These are phyloP conservation scores for Sphaerosporella brunnea DNA, from an alignment of 495 filamentous ascomycete genomes.

Conservation along the genomic window DNA sequence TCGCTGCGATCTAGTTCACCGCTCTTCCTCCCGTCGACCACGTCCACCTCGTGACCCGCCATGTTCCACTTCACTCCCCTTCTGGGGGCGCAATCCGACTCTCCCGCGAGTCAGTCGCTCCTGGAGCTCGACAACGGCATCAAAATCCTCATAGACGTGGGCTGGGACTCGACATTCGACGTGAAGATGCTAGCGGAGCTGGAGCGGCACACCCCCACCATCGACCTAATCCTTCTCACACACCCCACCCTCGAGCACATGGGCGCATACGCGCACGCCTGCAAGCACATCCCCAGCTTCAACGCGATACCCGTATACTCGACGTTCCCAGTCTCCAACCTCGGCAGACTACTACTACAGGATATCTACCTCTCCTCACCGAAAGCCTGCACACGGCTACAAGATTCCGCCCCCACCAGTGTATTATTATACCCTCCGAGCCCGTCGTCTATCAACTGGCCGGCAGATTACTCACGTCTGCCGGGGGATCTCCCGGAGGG, in stretches of 20 bases:
- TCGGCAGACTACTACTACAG: conserved; percentile 77
- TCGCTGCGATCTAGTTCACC: no score
- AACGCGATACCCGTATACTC: conserved; percentile 90
- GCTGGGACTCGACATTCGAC: conserved; percentile 88
- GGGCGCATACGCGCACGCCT: conserved; percentile 89
- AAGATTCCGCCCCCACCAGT: conserved; percentile 32
- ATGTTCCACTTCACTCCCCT: conserved; percentile 97
- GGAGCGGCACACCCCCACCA: conserved; percentile 52
- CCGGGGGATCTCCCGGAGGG: conserved; percentile 14
- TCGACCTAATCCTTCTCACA: conserved; percentile 87
- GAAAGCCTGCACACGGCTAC: conserved; percentile 60
- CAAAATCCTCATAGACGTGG: conserved; percentile 85
- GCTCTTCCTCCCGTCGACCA: no score
- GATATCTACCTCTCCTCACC: conserved; percentile 86
- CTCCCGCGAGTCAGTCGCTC: conserved; percentile 77
- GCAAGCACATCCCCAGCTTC: conserved; percentile 86
- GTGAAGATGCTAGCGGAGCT: conserved; percentile 60
- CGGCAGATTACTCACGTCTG: not conserved
- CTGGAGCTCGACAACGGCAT: conserved; percentile 92
- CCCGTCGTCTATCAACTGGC: conserved; percentile 34
- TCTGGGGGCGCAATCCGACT: conserved; percentile 74
- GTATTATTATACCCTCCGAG: conserved; percentile 26
- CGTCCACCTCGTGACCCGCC: conserved; percentile 2
- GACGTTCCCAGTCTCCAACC: conserved; percentile 77
- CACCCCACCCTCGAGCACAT: conserved; percentile 82